These are phyloP conservation scores for Vanilla planifolia DNA, from an alignment of 106 monocot species.

Conservation along the genomic window DNA sequence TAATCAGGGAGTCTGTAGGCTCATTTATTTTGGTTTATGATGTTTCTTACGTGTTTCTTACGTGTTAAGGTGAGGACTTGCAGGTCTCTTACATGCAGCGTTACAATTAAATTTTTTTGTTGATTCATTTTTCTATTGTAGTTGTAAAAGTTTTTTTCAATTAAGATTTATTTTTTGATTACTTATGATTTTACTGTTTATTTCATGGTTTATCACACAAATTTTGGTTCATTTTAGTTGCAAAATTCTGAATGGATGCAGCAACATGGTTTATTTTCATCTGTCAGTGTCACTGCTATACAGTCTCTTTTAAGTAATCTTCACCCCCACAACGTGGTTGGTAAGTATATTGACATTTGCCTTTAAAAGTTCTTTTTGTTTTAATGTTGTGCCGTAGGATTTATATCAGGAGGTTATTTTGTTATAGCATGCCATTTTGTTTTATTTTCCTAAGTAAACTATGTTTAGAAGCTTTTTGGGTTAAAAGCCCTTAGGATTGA, in stretches of 20 bases:
- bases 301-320: neutral
- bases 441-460: neutral
- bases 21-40: neutral
- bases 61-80: neutral
- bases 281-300: neutral
- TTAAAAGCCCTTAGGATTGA: too few species aligned
- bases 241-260: neutral
- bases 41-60: neutral
- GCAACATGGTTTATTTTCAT: neutral
- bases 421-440: neutral
- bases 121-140: neutral
- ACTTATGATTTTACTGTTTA: too few species aligned
- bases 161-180: too few species aligned
- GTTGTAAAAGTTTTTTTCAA: neutral
- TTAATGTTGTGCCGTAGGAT: neutral
- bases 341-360: neutral
- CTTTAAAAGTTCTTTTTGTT: neutral
- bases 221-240: neutral
- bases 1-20: neutral
- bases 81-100: too few species aligned
- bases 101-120: too few species aligned
- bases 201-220: too few species aligned
- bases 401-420: neutral
- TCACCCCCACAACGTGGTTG: neutral
- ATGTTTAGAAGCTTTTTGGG: too few species aligned